Percentiles rank a stretch among this genome's conserved stretches.
Evolutionary conservation across 495 filamentous ascomycete species (phyloP).

Genomic region (Trichoderma erinaceum): DNA sequence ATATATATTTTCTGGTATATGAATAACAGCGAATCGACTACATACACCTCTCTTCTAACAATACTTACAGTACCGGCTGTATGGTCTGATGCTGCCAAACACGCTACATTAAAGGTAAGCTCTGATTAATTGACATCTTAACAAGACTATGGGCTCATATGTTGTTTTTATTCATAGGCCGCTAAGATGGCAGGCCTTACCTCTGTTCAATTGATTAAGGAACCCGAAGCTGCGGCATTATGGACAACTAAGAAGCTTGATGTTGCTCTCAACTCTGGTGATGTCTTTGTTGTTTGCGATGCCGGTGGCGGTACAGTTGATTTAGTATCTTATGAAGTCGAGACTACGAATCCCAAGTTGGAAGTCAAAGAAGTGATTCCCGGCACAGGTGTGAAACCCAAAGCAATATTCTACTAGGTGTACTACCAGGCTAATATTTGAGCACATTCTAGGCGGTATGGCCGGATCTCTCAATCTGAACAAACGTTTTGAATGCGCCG

Average conservation of each 20-base stretch:
- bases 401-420: no score
- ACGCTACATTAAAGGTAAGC: conserved; percentile 21
- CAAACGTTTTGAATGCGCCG: conserved; percentile 24
- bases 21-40: neutral
- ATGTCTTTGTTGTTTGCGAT: conserved; percentile 46
- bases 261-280: conserved; percentile 21
- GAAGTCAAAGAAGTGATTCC: conserved; percentile 27
- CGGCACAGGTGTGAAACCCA: no score
- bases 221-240: conserved; percentile 45
- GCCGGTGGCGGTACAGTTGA: conserved; percentile 56
- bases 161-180: conserved; percentile 17
- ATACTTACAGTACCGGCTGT: conserved; percentile 26
- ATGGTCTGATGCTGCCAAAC: conserved; percentile 32
- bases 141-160: no score
- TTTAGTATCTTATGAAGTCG: conserved; percentile 24
- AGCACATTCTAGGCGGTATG: conserved; percentile 25
- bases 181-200: conserved; percentile 26
- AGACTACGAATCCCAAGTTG: conserved; percentile 16
- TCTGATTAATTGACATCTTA: neutral
- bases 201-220: conserved; percentile 36
- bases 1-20: conserved; percentile 22
- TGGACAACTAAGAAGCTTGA: conserved; percentile 38
- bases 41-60: neutral
- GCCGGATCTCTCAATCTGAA: conserved; percentile 37
- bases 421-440: neutral